phyloP scores from a whole-genome alignment of 257 asterid species.

The Lavandula angustifolia region DNA sequence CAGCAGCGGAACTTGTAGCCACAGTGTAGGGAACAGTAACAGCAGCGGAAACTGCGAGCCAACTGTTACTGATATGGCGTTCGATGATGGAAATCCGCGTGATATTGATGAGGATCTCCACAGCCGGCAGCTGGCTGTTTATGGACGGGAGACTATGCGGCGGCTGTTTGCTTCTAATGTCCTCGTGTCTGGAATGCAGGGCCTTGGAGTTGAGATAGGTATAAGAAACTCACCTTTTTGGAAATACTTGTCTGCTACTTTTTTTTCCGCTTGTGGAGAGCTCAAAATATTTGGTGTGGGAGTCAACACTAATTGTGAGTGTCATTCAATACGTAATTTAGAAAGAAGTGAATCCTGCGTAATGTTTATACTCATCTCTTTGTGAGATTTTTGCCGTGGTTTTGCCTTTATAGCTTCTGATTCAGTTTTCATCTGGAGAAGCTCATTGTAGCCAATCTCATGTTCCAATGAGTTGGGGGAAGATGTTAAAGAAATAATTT shows the following conservation, averaged over 20 bases:
- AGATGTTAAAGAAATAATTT: neutral
- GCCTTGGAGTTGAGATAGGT: slow-evolving; percentile 95
- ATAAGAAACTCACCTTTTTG: slow-evolving; percentile 6
- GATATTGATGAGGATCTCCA: slow-evolving; percentile 98
- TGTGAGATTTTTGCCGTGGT: neutral
- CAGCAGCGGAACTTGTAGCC: slow-evolving; percentile 33
- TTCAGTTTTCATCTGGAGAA: too few species aligned
- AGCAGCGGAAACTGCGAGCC: slow-evolving; percentile 38
- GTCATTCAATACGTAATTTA: neutral
- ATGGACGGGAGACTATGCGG: slow-evolving; percentile 94
- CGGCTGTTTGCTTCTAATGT: slow-evolving; percentile 85
- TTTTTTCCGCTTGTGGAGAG: neutral
- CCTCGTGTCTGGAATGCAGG: slow-evolving; percentile 88
- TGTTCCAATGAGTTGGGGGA: too few species aligned
- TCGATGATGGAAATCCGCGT: slow-evolving; percentile 67
- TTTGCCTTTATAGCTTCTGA: too few species aligned
- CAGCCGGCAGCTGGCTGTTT: slow-evolving; percentile 94
- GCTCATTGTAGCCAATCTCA: too few species aligned
- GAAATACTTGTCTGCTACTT: neutral
- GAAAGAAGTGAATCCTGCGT: neutral
- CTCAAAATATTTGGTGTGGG: slow-evolving; percentile 9
- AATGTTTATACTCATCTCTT: neutral
- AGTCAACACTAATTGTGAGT: neutral
- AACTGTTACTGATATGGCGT: slow-evolving; percentile 75
- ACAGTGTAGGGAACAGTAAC: slow-evolving; percentile 40